Conservation (phyloP, 495 filamentous ascomycete genomes). For the Terfezia claveryi region DNA sequence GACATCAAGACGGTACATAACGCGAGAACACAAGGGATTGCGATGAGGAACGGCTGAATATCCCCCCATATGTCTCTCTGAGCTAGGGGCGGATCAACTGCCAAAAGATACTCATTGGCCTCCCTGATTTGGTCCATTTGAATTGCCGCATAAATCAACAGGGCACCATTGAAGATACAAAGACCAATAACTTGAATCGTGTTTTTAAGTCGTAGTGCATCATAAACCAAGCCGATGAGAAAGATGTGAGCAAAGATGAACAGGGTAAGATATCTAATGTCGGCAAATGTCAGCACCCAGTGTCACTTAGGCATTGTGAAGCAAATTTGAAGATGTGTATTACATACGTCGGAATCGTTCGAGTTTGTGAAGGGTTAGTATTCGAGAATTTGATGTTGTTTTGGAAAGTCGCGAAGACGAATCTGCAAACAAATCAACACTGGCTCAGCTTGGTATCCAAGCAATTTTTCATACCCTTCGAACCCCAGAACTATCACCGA, state of each 20-base stretch:
- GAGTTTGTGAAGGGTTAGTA: slow-evolving; percentile 8
- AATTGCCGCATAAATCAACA: slow-evolving; percentile 78
- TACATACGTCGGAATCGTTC: slow-evolving; percentile 22
- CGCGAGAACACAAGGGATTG: slow-evolving; percentile 65
- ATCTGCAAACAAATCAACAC: slow-evolving; percentile 26
- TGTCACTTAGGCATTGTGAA: neutral
- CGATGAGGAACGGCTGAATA: slow-evolving; percentile 54
- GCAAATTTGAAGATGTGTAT: neutral
- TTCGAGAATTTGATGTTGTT: slow-evolving; percentile 24
- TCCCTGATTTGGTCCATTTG: slow-evolving; percentile 71
- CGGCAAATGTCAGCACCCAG: slow-evolving; percentile 31
- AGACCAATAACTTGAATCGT: slow-evolving; percentile 96
- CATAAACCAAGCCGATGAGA: slow-evolving; percentile 68
- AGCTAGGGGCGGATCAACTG: slow-evolving; percentile 11
- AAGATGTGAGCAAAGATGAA: slow-evolving; percentile 96
- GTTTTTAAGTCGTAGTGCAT: slow-evolving; percentile 85
- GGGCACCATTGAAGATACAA: slow-evolving; percentile 71
- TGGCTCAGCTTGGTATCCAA: neutral
- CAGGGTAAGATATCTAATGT: slow-evolving; percentile 79
- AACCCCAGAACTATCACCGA: slow-evolving; percentile 56
- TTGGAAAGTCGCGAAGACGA: slow-evolving; percentile 49
- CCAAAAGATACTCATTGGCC: slow-evolving; percentile 34
- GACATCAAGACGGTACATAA: slow-evolving; percentile 48
- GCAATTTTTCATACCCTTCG: slow-evolving; percentile 47
- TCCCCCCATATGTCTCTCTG: slow-evolving; percentile 35